Evolutionary conservation across 1,284 basidiomycete genomes (phyloP).

Genomic region (Microbotryum saponariae): DNA sequence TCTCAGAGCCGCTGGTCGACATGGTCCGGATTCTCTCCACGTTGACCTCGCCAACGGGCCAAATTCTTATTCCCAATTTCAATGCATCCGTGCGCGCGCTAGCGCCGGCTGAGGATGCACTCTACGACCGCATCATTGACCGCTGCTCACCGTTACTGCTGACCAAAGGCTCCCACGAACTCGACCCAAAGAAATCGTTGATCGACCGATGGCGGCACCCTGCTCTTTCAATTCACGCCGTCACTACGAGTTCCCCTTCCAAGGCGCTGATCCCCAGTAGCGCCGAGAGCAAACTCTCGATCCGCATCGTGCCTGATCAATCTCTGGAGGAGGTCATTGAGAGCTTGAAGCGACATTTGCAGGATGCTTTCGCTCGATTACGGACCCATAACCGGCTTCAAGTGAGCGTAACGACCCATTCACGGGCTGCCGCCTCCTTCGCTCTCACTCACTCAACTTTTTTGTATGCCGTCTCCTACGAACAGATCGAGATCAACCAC

Average conservation of each 20-base stretch:
- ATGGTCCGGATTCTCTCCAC: conserved; percentile 73
- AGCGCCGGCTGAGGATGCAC: conserved; percentile 37
- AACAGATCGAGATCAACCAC: conserved; percentile 67
- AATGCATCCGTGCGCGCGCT: conserved; percentile 51
- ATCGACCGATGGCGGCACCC: conserved; percentile 43
- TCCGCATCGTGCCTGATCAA: conserved; percentile 92
- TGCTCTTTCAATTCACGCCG: conserved; percentile 33
- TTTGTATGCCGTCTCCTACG: background rate
- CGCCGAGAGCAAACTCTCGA: conserved; percentile 58
- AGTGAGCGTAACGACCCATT: conserved; percentile 43
- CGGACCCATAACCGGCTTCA: conserved; percentile 64
- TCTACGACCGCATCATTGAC: conserved; percentile 62
- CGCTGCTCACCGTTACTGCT: conserved; percentile 40
- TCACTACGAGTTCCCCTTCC: too few species aligned
- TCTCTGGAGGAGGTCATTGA: conserved; percentile 62
- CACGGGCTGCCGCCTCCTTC: too few species aligned
- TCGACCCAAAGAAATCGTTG: conserved; percentile 31
- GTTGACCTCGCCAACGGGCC: conserved; percentile 51
- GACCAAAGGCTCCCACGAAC: conserved; percentile 28
- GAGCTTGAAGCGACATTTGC: conserved; percentile 56
- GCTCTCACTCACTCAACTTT: background rate
- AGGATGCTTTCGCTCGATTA: conserved; percentile 55
- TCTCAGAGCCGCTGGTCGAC: conserved; percentile 20
- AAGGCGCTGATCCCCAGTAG: conserved; percentile 63
- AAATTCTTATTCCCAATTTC: conserved; percentile 71